phyloP scores from a whole-genome alignment of 192 early-diverging fungal species.

The Pecoramyces ruminantium region DNA sequence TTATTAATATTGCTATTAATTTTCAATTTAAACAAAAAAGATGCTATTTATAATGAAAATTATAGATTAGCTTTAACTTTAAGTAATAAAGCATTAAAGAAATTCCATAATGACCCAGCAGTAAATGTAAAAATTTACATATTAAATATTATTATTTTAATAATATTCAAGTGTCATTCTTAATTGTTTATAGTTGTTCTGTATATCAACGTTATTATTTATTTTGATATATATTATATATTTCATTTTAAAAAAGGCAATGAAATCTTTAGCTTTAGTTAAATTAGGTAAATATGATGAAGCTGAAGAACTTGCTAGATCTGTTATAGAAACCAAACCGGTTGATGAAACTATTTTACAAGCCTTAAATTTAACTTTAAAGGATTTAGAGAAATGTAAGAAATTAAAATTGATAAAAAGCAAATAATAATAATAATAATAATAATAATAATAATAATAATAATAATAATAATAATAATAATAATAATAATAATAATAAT shows the following conservation, averaged over 20 bases:
- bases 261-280: constrained; percentile 55
- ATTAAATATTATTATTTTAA: not conserved
- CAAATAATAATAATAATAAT: no score
- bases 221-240: not conserved
- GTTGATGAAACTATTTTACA: constrained; percentile 43
- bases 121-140: constrained; percentile 28
- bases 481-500: not conserved
- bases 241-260: constrained; percentile 23
- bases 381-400: constrained; percentile 30
- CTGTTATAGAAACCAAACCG: constrained; percentile 40
- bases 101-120: constrained; percentile 36
- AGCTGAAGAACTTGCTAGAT: constrained; percentile 35
- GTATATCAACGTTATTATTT: not conserved
- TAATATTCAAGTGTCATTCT: constrained; percentile 1
- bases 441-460: no score
- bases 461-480: no score
- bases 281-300: constrained; percentile 42
- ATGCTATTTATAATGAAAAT: constrained; percentile 46
- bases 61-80: constrained; percentile 43
- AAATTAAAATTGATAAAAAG: no score
- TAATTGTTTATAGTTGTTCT: not conserved
- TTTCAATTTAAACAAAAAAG: not conserved
- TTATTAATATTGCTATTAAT: no score
- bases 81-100: constrained; percentile 54
- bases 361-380: constrained; percentile 34